These are phyloP conservation scores for Ampelomyces quisqualis DNA, from an alignment of 2,329 filamentous ascomycete species.

Conservation along the genomic window DNA sequence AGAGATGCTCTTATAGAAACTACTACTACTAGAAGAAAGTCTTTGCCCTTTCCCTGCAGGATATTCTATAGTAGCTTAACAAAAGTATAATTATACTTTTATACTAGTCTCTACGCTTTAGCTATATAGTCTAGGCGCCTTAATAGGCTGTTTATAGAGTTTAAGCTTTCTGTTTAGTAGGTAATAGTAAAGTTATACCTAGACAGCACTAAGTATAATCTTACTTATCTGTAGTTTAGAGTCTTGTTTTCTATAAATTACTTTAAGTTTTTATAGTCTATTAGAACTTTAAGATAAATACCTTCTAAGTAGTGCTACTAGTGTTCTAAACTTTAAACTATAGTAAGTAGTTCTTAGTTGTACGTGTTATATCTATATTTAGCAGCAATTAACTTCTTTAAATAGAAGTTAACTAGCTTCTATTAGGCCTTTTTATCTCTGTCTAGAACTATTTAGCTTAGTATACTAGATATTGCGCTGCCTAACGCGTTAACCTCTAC, in stretches of 20 bases:
- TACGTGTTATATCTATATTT: constrained; percentile 6
- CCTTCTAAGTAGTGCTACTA: constrained; percentile 5
- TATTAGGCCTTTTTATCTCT: not conserved
- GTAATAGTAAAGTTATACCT: constrained; percentile 4
- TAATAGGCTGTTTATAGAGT: constrained; percentile 1
- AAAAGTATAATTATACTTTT: not conserved
- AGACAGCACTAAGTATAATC: not conserved
- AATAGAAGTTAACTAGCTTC: not conserved
- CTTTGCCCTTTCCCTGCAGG: not conserved
- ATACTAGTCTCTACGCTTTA: not conserved
- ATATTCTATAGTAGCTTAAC: not conserved
- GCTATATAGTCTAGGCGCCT: constrained; percentile 2
- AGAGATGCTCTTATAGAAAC: too few species aligned
- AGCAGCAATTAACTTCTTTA: constrained; percentile 1
- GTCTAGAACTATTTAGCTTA: not conserved
- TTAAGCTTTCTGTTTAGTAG: constrained; percentile 1
- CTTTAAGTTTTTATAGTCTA: constrained; percentile 6
- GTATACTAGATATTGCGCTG: not conserved
- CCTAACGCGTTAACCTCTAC: not conserved
- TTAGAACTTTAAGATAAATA: constrained; percentile 3
- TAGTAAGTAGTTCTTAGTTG: constrained; percentile 5
- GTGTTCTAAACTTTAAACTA: constrained; percentile 6
- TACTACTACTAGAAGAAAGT: not conserved
- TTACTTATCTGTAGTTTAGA: not conserved
- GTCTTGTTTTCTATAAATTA: constrained; percentile 7